Evolutionary conservation across 768 basidiomycete genomes (phyloP).

Genomic region (Pisolithus marmoratus): DNA sequence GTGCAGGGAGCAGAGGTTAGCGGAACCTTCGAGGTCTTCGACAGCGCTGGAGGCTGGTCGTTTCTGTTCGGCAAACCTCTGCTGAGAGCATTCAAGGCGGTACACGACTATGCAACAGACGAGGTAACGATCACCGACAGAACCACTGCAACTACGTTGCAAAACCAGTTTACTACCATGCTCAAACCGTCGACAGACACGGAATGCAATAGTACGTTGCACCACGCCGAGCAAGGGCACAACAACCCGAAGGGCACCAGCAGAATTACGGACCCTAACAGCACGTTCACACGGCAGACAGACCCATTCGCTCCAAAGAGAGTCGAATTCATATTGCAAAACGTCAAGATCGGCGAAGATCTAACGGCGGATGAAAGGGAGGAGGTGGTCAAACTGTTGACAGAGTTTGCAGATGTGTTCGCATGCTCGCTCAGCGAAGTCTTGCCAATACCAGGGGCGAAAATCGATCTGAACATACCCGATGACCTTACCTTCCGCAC

Average conservation of each 20-base stretch:
- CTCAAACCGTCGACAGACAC: no score
- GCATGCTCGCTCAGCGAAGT: slow-evolving; percentile 37
- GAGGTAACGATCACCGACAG: no score
- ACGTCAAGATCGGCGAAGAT: slow-evolving; percentile 27
- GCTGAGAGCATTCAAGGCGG: no score
- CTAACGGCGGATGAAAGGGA: slow-evolving; percentile 18
- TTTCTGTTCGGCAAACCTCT: no score
- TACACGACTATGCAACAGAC: no score
- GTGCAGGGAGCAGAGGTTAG: no score
- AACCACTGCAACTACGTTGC: no score
- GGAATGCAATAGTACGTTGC: neutral
- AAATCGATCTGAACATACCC: neutral
- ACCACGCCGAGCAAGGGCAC: neutral
- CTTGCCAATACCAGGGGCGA: slow-evolving; percentile 8
- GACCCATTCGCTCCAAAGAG: slow-evolving; percentile 4
- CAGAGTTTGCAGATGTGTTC: slow-evolving; percentile 33
- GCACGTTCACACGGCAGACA: neutral
- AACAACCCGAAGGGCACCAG: neutral
- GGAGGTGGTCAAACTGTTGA: slow-evolving; percentile 18
- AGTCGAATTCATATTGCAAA: slow-evolving; percentile 12
- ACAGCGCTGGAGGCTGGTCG: no score
- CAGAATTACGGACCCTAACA: no score
- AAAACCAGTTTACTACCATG: no score
- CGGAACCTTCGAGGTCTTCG: no score
- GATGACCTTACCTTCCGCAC: no score